Evolutionary conservation across 371 early-diverging fungal species (phyloP).

Genomic region (Thermomucor indicae-seudaticae): DNA sequence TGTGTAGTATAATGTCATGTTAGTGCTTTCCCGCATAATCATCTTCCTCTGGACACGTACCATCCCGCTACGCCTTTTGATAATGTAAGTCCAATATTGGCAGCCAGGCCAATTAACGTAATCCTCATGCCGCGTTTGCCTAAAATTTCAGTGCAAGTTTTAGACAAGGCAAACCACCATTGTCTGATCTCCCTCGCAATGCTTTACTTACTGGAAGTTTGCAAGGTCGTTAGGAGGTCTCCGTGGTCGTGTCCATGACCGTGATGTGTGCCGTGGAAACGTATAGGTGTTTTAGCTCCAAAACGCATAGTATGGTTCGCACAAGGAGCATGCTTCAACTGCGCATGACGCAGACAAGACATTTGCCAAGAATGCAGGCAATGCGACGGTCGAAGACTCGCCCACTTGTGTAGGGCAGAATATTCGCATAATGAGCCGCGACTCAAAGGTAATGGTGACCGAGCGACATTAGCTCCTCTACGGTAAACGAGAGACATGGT

Average conservation of each 20-base stretch:
- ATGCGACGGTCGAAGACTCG: too few species aligned
- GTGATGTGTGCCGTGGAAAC: slow-evolving; percentile 13
- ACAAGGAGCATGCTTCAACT: too few species aligned
- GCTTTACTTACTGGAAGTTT: slow-evolving; percentile 12
- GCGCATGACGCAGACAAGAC: too few species aligned
- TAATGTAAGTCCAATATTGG: slow-evolving; percentile 59
- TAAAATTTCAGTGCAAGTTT: neutral
- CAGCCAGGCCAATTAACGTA: slow-evolving; percentile 59
- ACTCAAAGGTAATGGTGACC: too few species aligned
- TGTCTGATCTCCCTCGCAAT: neutral
- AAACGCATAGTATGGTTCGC: too few species aligned
- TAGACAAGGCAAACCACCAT: neutral
- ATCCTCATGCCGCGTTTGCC: slow-evolving; percentile 57
- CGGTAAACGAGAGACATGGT: too few species aligned
- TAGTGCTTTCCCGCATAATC: neutral
- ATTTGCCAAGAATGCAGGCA: too few species aligned
- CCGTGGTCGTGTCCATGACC: slow-evolving; percentile 17
- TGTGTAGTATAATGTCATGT: slow-evolving; percentile 7
- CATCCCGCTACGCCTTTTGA: slow-evolving; percentile 69
- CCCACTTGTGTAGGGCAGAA: too few species aligned
- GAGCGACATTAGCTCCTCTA: too few species aligned
- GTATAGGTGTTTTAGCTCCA: too few species aligned
- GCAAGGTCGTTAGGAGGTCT: slow-evolving; percentile 17
- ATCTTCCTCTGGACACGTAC: slow-evolving; percentile 9
- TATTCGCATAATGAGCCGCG: too few species aligned